Evolutionary conservation across 2,329 filamentous ascomycete genomes (phyloP), one percentile per base, ranked within the genome.

Genomic region (Leptosphaerulina australis): DNA sequence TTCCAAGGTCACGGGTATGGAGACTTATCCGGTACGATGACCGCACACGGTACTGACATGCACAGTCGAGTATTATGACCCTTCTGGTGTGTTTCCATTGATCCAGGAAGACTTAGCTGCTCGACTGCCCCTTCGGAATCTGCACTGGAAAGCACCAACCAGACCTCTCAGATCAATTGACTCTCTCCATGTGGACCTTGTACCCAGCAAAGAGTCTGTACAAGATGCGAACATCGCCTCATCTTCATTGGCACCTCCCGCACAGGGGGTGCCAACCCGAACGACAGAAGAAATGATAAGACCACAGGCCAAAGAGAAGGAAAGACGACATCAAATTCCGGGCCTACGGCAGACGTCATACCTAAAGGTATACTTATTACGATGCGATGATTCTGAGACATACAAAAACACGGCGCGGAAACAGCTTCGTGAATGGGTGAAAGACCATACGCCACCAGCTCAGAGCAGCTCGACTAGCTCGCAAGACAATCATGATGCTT

Each of bases 101-200:
- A 79, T 97, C 33, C 87, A 88, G 9, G 85, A 90, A 2, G 86
- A 92, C 50, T 80, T 99, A 50, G 80, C 88, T 30, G 81, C 88
- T 31, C 88, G 90, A 45, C 81, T 97, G 0, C 94, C 94, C 25
- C 81, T 99, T 28, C 88, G 87, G 58, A 95, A 97, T 67, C 84
- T 99, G 35, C 91, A 97, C 69, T 99, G 94, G 94, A 95, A 97
- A 73, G 96, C 94, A 11, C 90, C 95, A 54, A 88, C 88, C 21
- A 88, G 94, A 0, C 94, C 94, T 2, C 78, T 97, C 26, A 88
- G 94, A 59, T 97, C 94, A 11, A 99, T 99, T 71, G 88, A 91
- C 67, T 92, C 91, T 10, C 83, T 99, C 30, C 91, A 97, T 67
- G 84, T 97, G 64, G 91, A 96, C 55, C 85, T 97, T 51, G 79